Evolutionary conservation across 2,329 filamentous ascomycete genomes (phyloP).

Genomic region (Coleophoma cylindrospora): DNA sequence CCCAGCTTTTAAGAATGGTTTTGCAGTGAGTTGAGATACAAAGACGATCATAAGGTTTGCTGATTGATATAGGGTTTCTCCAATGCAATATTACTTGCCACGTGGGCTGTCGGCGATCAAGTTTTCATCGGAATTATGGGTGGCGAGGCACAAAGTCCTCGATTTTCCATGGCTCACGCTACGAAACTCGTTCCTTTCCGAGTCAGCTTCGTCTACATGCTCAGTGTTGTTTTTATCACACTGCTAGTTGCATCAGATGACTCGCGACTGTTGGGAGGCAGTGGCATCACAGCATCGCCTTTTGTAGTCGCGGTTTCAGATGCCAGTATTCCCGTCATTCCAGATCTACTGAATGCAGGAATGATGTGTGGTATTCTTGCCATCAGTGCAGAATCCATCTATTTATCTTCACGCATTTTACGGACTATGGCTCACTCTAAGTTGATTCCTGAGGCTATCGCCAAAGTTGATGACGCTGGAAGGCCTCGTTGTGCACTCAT

Average conservation of each 20-base stretch:
- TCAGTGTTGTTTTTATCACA: conserved; percentile 6
- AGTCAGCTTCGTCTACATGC: conserved; percentile 8
- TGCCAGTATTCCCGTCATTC: conserved; percentile 10
- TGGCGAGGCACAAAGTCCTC: conserved; percentile 9
- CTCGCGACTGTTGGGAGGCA: conserved; percentile 6
- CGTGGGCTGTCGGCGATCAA: conserved; percentile 13
- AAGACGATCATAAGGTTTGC: background rate
- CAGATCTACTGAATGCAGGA: conserved; percentile 11
- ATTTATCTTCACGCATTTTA: conserved; percentile 17
- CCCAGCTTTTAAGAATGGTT: conserved; percentile 30
- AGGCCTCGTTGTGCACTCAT: conserved; percentile 6
- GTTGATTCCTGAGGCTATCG: conserved; percentile 7
- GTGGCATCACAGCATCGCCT: conserved; percentile 10
- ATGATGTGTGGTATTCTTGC: conserved; percentile 9
- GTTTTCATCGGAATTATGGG: conserved; percentile 25
- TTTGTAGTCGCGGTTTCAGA: conserved; percentile 13
- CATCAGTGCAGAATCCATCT: conserved; percentile 14
- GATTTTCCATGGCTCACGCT: conserved; percentile 9
- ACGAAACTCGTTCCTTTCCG: conserved; percentile 9
- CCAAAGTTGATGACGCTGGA: conserved; percentile 6
- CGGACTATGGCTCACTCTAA: conserved; percentile 12
- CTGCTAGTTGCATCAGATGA: conserved; percentile 15
- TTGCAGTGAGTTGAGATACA: conserved; percentile 5
- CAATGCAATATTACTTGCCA: conserved; percentile 14
- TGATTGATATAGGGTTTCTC: conserved; percentile 21